Base-by-base conservation (phyloP, 345 rosid genomes). In the Alliaria petiolata region DNA sequence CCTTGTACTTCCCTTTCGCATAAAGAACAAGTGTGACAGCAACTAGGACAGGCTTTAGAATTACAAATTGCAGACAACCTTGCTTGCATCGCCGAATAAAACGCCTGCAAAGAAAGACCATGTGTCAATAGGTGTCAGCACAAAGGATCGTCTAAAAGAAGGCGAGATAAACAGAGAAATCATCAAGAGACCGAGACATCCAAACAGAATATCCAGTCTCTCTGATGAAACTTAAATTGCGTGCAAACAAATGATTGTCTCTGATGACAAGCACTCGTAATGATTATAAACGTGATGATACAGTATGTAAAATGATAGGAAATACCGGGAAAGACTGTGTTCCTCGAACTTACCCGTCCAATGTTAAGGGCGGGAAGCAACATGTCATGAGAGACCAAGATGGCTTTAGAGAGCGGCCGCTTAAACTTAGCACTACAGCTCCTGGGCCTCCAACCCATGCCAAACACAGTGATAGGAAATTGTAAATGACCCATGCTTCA, bases 391-490 rank as follows among this genome's bases (percentile, higher is more conserved):
- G 81, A 84, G 66, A 84, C 78, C 78, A 84, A 1, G 95, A 87
- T 54, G 98, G 96, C 84, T 87, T 84, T 39, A 93, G 70, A 50
- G 85, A 82, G 54, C 97, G 85, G n/a, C 98, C 96, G 30, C 81
- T 90, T 72, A 93, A 84, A 78, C 98, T 93, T 59, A 93, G 73
- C 68, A 90, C 97, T 63, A 93, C 98, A 26, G 98, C 85, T 74
- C 98, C 98, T 46, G 98, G 97, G 19, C 98, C 98, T 64, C 98
- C 97, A 81, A 93, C 98, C 98, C 98, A 93, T 14, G 96, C 98
- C 71, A 93, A 85, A 81, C 96, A 93, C 55, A 93, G 64, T 4
- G 97, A 87, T 60, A 93, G 65, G 78, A 93, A 93, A 67, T 93
- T 93, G 70, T 93, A 93, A 51, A 93, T 93, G 78, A 93, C 98